Evolutionary conservation across 306 rosid genomes (phyloP), one percentile per base, ranked within the genome.

Genomic region (Aeschynomene evenia): DNA sequence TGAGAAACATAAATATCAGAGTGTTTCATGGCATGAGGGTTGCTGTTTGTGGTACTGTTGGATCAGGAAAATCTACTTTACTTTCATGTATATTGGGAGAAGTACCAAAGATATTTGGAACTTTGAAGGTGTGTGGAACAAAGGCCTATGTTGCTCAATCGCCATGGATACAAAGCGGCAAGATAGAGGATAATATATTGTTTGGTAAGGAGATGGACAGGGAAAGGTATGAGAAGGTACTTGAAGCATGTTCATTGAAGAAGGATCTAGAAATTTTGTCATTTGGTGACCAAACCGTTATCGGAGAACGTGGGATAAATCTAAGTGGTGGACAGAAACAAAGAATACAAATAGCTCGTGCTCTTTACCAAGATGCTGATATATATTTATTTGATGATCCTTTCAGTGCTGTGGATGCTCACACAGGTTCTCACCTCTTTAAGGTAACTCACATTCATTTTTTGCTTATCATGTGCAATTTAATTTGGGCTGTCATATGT

Each of bases 341-440:
- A 78, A 85, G 94, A 60, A 77, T 88, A 68, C 91, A 88, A 74
- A 86, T 88, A 39, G 91, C 91, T 0, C 88, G 91, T 48, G 87
- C 91, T 34, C 31, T 88, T 24, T 88, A 88, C 66, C 91, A 82
- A 71, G 91, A 86, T 50, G 85, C 86, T 63, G 91, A 88, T 64
- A 84, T 88, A 66, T 88, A 88, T 80, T 68, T 88, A 49, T 86
- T 86, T 76, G 95, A 88, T 74, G 95, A 88, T 76, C 87, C 91
- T 22, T 88, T 88, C 51, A 88, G 91, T 43, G 95, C 89, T 54
- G 89, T 88, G 49, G 95, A 86, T 82, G 95, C 91, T 78, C 91
- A 88, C 53, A 88, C 95, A n/a, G 89, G 91, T 68, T 88, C 91
- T 21, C 91, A 86, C 53, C 86, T 88, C 72, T 86, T 83, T 74